These are phyloP conservation scores for Calonectria pseudoreteaudii DNA, from an alignment of 2,329 filamentous ascomycete species.

Conservation along the genomic window DNA sequence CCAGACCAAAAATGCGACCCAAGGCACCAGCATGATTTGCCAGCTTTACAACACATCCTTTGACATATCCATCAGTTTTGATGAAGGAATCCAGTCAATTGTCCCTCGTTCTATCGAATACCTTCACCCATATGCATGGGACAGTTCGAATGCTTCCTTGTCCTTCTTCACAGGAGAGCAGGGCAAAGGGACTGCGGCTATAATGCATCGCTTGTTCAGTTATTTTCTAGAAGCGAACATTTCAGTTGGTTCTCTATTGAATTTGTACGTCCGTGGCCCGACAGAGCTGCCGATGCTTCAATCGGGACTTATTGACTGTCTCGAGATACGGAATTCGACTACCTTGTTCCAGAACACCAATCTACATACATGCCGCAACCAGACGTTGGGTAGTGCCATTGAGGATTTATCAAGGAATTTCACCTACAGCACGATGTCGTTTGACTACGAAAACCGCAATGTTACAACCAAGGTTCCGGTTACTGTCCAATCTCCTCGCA, in stretches of 20 bases:
- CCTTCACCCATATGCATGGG: not conserved
- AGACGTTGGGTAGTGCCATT: not conserved
- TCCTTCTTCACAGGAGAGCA: not conserved
- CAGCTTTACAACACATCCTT: not conserved
- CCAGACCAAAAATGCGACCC: not conserved
- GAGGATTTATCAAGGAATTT: not conserved
- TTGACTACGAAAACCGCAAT: not conserved
- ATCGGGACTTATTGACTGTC: not conserved
- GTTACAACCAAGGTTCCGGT: not conserved
- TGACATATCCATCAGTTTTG: not conserved
- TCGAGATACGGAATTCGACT: not conserved
- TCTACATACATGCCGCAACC: not conserved
- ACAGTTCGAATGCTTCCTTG: no score
- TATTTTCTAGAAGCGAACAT: not conserved
- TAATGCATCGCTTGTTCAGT: not conserved
- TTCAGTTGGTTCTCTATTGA: not conserved
- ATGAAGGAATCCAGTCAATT: not conserved
- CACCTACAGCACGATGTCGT: not conserved
- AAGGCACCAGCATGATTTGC: not conserved
- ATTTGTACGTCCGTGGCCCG: not conserved
- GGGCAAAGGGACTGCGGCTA: not conserved
- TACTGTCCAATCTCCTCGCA: not conserved
- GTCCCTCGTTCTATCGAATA: not conserved
- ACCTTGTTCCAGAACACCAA: not conserved
- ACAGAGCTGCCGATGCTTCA: not conserved